Base-by-base conservation (phyloP, 805 yeast genomes). In the Wickerhamiella siamensis region DNA sequence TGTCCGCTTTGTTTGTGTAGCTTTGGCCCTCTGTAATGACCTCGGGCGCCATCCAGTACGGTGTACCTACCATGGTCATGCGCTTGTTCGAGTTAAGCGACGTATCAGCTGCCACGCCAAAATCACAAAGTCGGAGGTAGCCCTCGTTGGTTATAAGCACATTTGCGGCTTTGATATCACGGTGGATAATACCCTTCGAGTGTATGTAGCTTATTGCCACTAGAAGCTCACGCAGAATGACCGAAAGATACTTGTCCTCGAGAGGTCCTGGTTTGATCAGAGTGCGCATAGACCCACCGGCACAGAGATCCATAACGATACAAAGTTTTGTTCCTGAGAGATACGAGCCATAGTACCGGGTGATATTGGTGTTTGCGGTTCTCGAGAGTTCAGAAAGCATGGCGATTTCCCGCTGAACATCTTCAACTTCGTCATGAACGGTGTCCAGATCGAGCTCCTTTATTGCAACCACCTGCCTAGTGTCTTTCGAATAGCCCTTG, bases 221-320 rank as follows among this genome's bases (percentile, higher is more conserved):
- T 33, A 87, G 64, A 33, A 84, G 60, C 56, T 91, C 99, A 40
- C 97, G 68, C 45, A 81, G 73, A 6, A 91, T 75, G n/a, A 93
- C 79, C 15, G 87, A 79, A 31, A 82, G 75, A 56, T 81, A 79
- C 53, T 70, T 70, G 55, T 91, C 99, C 47, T 86, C 95, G 32
- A 93, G 70, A 31, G 73, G 74, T 0, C 98, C 98, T 0, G 96
- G 86, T 53, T 78, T 74, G 44, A 88, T 55, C 36, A 91, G 64
- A 2, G 95, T 83, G 47, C 98, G 70, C 43, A 83, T 74, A 1
- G 94, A 81, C 0, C 99, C 99, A 14, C 98, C 99, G 1, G 94
- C 91, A 61, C 97, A 88, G 55, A 82, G 75, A 56, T 91, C 99
- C 96, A 91, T 91, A 44, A 91, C 77, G 58, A 91, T 87, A 97